Percentiles rank a stretch among this genome's conserved stretches.
Evolutionary conservation across 371 early-diverging fungal species (phyloP).

Genomic region (Agmasoma carcini): DNA sequence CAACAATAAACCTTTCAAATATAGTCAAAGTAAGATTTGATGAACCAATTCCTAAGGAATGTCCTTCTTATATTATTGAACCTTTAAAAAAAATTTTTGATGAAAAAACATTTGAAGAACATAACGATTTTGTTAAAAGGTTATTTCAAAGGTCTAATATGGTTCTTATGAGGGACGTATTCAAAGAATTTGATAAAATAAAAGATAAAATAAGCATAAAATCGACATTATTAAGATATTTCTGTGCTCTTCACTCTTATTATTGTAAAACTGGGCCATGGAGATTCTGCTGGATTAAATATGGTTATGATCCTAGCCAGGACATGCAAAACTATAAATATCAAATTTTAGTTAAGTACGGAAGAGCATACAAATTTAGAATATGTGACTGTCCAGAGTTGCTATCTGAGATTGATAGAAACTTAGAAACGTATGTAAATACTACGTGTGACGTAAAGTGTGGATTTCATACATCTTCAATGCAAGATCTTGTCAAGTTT

Average conservation of each 20-base stretch:
- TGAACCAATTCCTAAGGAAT: too few species aligned
- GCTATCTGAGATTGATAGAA: constrained; percentile 32
- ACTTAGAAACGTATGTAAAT: constrained; percentile 32
- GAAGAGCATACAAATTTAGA: constrained; percentile 24
- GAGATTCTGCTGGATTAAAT: constrained; percentile 47
- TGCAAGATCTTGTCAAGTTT: constrained; percentile 13
- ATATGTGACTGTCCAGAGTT: constrained; percentile 40
- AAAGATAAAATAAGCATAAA: not conserved
- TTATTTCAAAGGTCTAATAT: not conserved
- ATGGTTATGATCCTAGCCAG: constrained; percentile 46
- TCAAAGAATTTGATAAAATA: constrained; percentile 6
- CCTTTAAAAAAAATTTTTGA: not conserved
- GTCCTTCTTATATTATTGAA: not conserved
- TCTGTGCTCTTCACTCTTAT: constrained; percentile 41
- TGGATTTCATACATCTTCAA: constrained; percentile 45
- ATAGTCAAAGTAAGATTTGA: too few species aligned
- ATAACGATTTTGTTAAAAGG: not conserved
- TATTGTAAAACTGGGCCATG: constrained; percentile 47
- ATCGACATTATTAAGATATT: constrained; percentile 23
- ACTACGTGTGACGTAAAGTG: constrained; percentile 22
- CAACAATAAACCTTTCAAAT: not conserved
- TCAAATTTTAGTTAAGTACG: constrained; percentile 42
- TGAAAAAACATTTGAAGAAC: not conserved
- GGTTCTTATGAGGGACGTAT: not conserved
- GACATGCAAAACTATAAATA: constrained; percentile 43